Evolutionary conservation across 345 rosid genomes (phyloP).

Genomic region (Triadica sebifera): DNA sequence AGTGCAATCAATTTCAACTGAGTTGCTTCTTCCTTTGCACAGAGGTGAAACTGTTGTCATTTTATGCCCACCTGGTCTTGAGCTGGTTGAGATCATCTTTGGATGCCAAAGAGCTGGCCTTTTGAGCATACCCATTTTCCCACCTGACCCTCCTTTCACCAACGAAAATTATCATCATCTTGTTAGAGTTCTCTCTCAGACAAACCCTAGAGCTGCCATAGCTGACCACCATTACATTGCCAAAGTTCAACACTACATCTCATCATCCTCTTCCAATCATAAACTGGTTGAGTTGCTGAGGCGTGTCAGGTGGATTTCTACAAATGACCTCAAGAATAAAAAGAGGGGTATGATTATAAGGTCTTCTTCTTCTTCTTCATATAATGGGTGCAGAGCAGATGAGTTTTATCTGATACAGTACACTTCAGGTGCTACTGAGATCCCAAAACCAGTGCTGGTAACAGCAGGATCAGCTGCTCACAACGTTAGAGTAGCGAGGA

Average conservation of each 20-base stretch:
- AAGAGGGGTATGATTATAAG: background rate
- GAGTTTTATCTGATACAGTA: slow-evolving; percentile 58
- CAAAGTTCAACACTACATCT: slow-evolving; percentile 27
- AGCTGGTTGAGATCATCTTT: slow-evolving; percentile 47
- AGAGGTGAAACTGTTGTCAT: slow-evolving; percentile 48
- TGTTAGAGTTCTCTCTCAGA: slow-evolving; percentile 47
- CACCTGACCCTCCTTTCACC: slow-evolving; percentile 42
- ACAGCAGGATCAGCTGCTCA: slow-evolving; percentile 68
- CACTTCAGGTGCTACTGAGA: slow-evolving; percentile 69
- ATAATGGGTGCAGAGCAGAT: slow-evolving; percentile 41
- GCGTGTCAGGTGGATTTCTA: slow-evolving; percentile 44
- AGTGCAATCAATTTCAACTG: slow-evolving; percentile 36
- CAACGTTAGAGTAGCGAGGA: slow-evolving; percentile 58
- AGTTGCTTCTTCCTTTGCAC: slow-evolving; percentile 20
- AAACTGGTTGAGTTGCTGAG: slow-evolving; percentile 36
- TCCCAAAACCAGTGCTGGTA: slow-evolving; percentile 59
- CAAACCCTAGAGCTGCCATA: slow-evolving; percentile 57
- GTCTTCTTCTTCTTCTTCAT: background rate
- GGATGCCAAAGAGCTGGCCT: slow-evolving; percentile 65
- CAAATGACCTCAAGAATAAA: slow-evolving; percentile 34
- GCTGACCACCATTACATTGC: slow-evolving; percentile 39
- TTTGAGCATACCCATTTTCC: slow-evolving; percentile 44
- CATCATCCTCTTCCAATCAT: slow-evolving; percentile 28
- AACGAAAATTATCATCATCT: slow-evolving; percentile 40
- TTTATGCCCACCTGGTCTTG: slow-evolving; percentile 52